Evolutionary conservation across 176 grass and related monocot species (phyloP).

Genomic region (Dendrocalamus sinicus): DNA sequence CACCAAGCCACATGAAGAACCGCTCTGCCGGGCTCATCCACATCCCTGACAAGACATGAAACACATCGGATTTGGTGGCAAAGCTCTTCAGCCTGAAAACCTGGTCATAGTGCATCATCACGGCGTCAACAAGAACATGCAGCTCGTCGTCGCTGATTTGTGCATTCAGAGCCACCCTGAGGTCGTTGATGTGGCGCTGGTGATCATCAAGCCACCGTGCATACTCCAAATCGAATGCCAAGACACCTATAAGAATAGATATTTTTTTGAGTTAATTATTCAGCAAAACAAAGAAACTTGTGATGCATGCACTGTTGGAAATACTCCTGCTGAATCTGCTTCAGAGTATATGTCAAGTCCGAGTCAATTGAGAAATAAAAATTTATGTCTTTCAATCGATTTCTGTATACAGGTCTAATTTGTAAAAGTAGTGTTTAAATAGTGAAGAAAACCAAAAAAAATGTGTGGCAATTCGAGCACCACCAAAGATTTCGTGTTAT

Average conservation of each 20-base stretch:
- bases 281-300: not conserved
- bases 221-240: conserved; percentile 87
- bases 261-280: not conserved
- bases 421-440: too few relatives aligned
- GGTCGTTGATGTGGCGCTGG: conserved; percentile 70
- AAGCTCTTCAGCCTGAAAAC: conserved; percentile 71
- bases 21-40: conserved; percentile 88
- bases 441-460: too few relatives aligned
- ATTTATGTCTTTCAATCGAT: too few relatives aligned
- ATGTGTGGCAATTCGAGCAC: too few relatives aligned
- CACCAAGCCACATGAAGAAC: conserved; percentile 98
- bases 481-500: too few relatives aligned
- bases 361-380: too few relatives aligned
- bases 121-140: conserved; percentile 59
- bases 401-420: too few relatives aligned
- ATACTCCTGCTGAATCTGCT: too few relatives aligned
- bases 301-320: not conserved
- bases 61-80: conserved; percentile 72
- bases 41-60: conserved; percentile 94
- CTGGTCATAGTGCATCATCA: conserved; percentile 77
- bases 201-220: conserved; percentile 92
- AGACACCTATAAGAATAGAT: conserved; percentile 34
- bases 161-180: conserved; percentile 63
- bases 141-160: conserved; percentile 68
- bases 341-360: too few relatives aligned